Base-by-base conservation (phyloP, 495 filamentous ascomycete species). In the Hyaloscypha finlandica region DNA sequence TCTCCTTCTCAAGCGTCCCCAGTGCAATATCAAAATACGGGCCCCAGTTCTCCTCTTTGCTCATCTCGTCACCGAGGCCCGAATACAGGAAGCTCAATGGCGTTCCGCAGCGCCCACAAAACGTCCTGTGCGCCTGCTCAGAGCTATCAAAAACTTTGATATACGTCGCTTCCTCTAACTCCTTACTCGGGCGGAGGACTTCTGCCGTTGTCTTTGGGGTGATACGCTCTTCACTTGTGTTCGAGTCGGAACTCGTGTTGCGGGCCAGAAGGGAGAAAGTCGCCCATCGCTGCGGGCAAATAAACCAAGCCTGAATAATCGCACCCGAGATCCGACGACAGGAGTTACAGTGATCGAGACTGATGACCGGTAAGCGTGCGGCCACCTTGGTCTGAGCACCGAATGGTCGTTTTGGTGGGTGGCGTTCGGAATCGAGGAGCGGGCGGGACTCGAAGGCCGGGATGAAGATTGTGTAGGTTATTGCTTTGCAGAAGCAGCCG, bases 401-500 rank as follows among this genome's bases (percentile, higher is more conserved):
- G 16, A 48, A 48, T 6, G 16, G 2, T 1, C 6, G 11, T 48
- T 12, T 19, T 48, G 59, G 31, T 37, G 45, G 8, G 45, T 51
- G 20, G 68, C 66, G 25, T 30, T 48, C 6, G 67, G 62, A 31
- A 52, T 12, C 12, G 35, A 37, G 64, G 48, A 72, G 8, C 6
- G 74, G 76, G 3, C 75, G 75, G 14, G 69, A 57, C 14, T 42
- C 2, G 33, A 70, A 42, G 20, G 68, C 19, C 9, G 76, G 76
- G 45, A 77, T 63, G 16, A 58, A 53, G 63, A 81, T 74, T 14
- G 42, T 63, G 70, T 81, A 82, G n/a, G 66, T 70, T 65, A 81
- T 78, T 0, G 74, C 71, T 67, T 71, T 66, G 74, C 80, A 81
- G 69, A 77, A 76, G 70, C 80, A 82, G 54, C 79, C 71, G 45